Evolutionary conservation across 768 basidiomycete genomes (phyloP).

Genomic region (Trametes cinnabarina): DNA sequence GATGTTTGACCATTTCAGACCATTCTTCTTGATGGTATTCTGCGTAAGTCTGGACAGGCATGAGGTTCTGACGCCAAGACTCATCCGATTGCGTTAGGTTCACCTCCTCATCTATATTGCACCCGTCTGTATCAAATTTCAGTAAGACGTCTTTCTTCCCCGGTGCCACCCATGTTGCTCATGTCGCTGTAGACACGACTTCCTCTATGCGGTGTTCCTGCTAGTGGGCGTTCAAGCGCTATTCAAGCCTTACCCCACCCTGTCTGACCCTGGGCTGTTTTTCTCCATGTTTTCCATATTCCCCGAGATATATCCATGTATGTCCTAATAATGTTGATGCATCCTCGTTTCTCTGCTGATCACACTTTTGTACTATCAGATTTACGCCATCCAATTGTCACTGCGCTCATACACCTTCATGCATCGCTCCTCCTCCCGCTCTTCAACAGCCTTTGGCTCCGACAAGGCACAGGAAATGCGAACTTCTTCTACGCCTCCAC

Average conservation of each 20-base stretch:
- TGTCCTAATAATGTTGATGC: not conserved
- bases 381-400: slow-evolving; percentile 81
- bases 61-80: no score
- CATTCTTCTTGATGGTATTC: slow-evolving; percentile 94
- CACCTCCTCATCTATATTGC: slow-evolving; percentile 81
- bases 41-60: slow-evolving; percentile 63
- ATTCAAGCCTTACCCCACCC: slow-evolving; percentile 90
- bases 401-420: slow-evolving; percentile 78
- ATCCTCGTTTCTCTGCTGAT: no score
- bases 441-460: slow-evolving; percentile 90
- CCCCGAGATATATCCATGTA: slow-evolving; percentile 81
- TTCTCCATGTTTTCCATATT: slow-evolving; percentile 77
- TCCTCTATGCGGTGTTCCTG: slow-evolving; percentile 75
- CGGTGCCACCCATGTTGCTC: not conserved
- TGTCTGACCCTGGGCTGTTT: slow-evolving; percentile 88
- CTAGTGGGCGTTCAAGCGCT: slow-evolving; percentile 73
- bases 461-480: slow-evolving; percentile 90
- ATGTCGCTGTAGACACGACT: slow-evolving; percentile 63
- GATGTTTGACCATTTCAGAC: slow-evolving; percentile 97
- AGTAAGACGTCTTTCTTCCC: slow-evolving; percentile 45
- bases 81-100: no score
- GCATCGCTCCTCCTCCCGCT: slow-evolving; percentile 83
- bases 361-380: slow-evolving; percentile 44
- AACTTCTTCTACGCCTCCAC: slow-evolving; percentile 98
- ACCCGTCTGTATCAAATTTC: slow-evolving; percentile 87